Conservation (phyloP, 352 stramenopile species). For the Pythium rhizo-oryzae region DNA sequence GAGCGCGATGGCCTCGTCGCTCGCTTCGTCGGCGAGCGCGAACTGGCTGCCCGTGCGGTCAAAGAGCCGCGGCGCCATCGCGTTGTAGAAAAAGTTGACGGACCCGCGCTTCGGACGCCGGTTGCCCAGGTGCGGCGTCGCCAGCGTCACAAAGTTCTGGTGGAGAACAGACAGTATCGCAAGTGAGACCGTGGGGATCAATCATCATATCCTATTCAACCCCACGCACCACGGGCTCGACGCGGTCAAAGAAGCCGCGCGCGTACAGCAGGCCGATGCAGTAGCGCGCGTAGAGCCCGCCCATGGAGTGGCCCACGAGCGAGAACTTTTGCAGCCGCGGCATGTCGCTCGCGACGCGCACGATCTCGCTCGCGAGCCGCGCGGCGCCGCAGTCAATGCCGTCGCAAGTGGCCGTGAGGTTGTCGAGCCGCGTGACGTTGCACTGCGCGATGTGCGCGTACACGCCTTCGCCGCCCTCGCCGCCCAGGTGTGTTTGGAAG, state of each 20-base stretch:
- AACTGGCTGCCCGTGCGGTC: conserved; percentile 69
- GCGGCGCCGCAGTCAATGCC: conserved; percentile 67
- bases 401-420: conserved; percentile 77
- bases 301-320: conserved; percentile 76
- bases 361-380: conserved; percentile 70
- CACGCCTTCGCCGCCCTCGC: conserved; percentile 50
- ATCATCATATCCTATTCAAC: too few species aligned
- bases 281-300: conserved; percentile 82
- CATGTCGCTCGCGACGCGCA: conserved; percentile 55
- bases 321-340: conserved; percentile 68
- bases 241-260: conserved; percentile 68
- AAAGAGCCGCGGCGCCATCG: conserved; percentile 65
- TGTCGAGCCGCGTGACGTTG: conserved; percentile 52
- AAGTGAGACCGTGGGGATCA: too few species aligned
- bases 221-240: conserved; percentile 66
- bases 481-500: conserved; percentile 44
- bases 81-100: conserved; percentile 73
- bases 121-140: conserved; percentile 64
- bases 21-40: conserved; percentile 53
- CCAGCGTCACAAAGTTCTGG: conserved; percentile 70
- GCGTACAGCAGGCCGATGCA: conserved; percentile 64
- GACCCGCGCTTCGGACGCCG: conserved; percentile 53
- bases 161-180: too few species aligned
- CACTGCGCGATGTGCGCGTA: conserved; percentile 45
- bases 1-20: conserved; percentile 42